phyloP scores from a whole-genome alignment of 2,329 filamentous ascomycete species.

The Dactylellina leptospora region DNA sequence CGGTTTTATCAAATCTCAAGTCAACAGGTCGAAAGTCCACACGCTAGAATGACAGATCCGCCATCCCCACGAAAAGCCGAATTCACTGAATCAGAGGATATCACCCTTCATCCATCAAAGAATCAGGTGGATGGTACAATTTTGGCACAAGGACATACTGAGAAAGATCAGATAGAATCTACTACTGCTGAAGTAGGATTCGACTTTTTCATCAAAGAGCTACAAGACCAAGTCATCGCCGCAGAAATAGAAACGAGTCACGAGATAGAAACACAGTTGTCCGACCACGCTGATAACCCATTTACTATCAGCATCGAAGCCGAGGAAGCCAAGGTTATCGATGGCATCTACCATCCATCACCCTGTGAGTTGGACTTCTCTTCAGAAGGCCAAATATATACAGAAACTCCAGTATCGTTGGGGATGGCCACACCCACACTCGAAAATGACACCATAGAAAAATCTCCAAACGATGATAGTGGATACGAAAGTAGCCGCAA shows the following conservation, averaged over 20 bases:
- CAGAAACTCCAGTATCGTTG: neutral
- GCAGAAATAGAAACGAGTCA: neutral
- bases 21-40: too few species aligned
- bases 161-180: too few species aligned
- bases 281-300: neutral
- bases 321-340: neutral
- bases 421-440: neutral
- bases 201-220: constrained; percentile 15
- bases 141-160: too few species aligned
- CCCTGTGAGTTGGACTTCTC: constrained; percentile 2
- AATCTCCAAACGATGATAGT: constrained; percentile 21
- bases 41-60: too few species aligned
- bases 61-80: too few species aligned
- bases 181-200: neutral
- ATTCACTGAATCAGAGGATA: too few species aligned
- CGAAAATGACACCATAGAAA: neutral
- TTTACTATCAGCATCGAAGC: neutral
- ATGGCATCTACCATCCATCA: constrained; percentile 9
- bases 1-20: too few species aligned
- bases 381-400: neutral
- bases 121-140: too few species aligned
- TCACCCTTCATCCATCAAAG: too few species aligned
- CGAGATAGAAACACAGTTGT: neutral
- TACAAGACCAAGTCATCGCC: constrained; percentile 5
- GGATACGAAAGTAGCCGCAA: constrained; percentile 26